Percentiles rank a stretch among this genome's conserved stretches.
These are phyloP conservation scores for Globisporangium cylindrosporum DNA, from an alignment of 352 stramenopile genomes.

Conservation along the genomic window DNA sequence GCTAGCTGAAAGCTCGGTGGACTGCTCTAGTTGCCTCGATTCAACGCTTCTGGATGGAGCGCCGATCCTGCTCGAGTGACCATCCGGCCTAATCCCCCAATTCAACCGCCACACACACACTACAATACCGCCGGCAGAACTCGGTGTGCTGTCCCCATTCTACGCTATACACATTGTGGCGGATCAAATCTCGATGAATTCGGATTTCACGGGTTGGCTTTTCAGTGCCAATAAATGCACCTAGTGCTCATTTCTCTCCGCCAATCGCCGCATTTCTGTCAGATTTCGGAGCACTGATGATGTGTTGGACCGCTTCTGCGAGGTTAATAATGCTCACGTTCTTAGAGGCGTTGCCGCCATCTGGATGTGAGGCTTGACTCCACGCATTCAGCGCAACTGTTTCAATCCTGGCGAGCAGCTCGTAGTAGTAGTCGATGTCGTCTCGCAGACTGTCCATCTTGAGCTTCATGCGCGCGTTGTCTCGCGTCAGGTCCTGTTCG, in stretches of 20 bases:
- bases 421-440: constrained; percentile 57
- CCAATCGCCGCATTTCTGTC: neutral
- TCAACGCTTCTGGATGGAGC: neutral
- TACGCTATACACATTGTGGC: neutral
- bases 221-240: neutral
- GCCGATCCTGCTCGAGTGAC: too few relatives aligned
- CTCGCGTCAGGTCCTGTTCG: constrained; percentile 38
- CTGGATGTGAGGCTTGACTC: neutral
- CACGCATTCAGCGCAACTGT: neutral
- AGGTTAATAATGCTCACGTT: constrained; percentile 11
- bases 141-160: too few relatives aligned
- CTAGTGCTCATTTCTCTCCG: neutral
- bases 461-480: constrained; percentile 47
- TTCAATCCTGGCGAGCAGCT: constrained; percentile 38
- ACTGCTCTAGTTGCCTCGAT: neutral
- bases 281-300: constrained; percentile 40
- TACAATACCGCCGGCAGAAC: too few relatives aligned
- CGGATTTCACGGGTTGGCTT: neutral
- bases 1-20: neutral
- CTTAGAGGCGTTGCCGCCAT: neutral
- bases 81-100: too few relatives aligned
- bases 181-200: neutral
- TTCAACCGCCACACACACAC: too few relatives aligned
- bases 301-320: constrained; percentile 21
- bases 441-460: constrained; percentile 37